Base-by-base conservation (phyloP, 2,329 filamentous ascomycete species). In the Chalaropsis ovoidea region DNA sequence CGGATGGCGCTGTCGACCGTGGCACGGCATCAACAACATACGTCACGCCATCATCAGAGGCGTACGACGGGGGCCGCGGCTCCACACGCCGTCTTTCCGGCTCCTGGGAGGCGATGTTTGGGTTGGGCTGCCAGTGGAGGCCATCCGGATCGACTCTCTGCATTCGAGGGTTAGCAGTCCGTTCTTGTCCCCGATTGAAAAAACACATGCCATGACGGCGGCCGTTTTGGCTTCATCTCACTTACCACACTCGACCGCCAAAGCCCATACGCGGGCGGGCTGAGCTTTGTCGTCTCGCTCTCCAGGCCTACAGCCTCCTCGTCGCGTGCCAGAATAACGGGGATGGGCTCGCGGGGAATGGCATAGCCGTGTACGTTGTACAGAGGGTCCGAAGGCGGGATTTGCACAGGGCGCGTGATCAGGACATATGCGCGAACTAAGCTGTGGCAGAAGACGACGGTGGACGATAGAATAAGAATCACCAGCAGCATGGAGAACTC, bases 161-260 rank as follows among this genome's bases (percentile, higher is more conserved):
- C 35, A 47, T 47, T 24, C 10, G 10, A 13, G 4, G 6, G 24
- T 62, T 62, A 62, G 61, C 43, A 47, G 17, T 3, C 27, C 22
- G 22, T 31, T 11, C 17, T 17, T 1, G 5, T 10, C n/a, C 8
- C 24, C 17, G 2, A 31, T 31, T 6, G 6, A 31, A 31, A 31
- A 31, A 31, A 22, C 11, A 24, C 19, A 49, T 27, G 22, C 19
- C 31, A 8, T 19, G 47, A n/a, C 15, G 15, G 17, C 27, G n/a
- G n/a, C 22, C 31, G 5, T 8, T 19, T 7, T 39, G 13, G 13
- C 7, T 4, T 5, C 15, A 2, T 2, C 1, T 54, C 61, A 84
- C 86, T 74, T 81, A 89, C 86, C 75, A 94, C 89, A 71, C 87
- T 93, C 74, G 86, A 86, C 63, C 90, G 81, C 89, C 90, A 95